phyloP scores from a whole-genome alignment of 176 grass and related monocot genomes.

The Oryza glaberrima region DNA sequence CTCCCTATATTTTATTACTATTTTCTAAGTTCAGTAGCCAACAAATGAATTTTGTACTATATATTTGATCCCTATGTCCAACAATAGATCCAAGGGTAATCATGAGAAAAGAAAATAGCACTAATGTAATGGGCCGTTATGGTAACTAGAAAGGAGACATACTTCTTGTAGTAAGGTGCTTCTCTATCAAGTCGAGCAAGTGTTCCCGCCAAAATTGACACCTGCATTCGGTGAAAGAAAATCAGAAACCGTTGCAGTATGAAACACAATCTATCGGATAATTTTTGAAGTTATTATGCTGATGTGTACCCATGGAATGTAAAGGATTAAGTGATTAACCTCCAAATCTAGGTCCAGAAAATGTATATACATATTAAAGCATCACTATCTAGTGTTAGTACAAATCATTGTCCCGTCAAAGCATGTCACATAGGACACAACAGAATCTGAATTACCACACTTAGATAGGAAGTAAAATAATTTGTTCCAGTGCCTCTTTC shows the following conservation, averaged over 20 bases:
- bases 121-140: background rate
- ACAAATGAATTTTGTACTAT: background rate
- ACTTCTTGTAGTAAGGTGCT: conserved; percentile 99
- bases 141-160: conserved; percentile 31
- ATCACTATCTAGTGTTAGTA: conserved; percentile 22
- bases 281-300: background rate
- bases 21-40: background rate
- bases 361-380: background rate
- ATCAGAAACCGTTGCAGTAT: conserved; percentile 27
- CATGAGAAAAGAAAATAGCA: conserved; percentile 19
- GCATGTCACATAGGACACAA: background rate
- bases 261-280: background rate
- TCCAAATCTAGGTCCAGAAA: conserved; percentile 1
- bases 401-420: conserved; percentile 2
- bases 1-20: background rate
- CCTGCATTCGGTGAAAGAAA: conserved; percentile 56
- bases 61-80: background rate
- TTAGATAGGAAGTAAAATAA: conserved; percentile 26
- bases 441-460: background rate
- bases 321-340: background rate
- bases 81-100: background rate
- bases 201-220: conserved; percentile 99
- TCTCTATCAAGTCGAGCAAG: conserved; percentile 99
- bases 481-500: conserved; percentile 6
- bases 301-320: background rate